Evolutionary conservation across 1,284 basidiomycete genomes (phyloP), one percentile per base, ranked within the genome.

Genomic region (Irpex sp.): DNA sequence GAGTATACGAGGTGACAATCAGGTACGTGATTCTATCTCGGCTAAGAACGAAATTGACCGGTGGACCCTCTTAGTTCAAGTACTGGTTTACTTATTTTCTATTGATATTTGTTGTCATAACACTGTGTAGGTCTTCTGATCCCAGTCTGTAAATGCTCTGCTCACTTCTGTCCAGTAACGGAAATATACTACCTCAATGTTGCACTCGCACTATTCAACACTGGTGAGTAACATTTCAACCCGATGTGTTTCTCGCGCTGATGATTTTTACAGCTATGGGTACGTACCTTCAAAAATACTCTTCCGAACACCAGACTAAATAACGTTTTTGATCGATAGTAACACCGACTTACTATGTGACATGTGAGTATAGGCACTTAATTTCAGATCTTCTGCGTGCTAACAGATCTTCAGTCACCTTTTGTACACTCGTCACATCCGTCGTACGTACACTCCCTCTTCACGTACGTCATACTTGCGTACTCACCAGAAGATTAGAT

Each of bases 121-220:
- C 87, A 0, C 72, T 85, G 13, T 66, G 76, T 77, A 57, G 61
- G 75, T 67, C 19, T 49, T 52, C 19, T 13, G 8, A 17, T 21
- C 49, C 6, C 17, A 51, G 11, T 3, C 17, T 26, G 26, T 26
- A 26, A 26, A 21, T 51, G 52, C 5, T 55, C 9, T 19, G 34
- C 49, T 9, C 19, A 57, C 48, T 37, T 9, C 47, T 17, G 58
- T 47, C 58, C 61, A 69, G 75, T 85, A 2, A 78, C 80, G 26
- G 83, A 88, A 72, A 85, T 89, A 69, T 86, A 86, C 73, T 89
- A 85, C 70, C 80, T 89, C 58, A 90, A 89, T 74, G 85, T 89
- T 65, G 88, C 87, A 1, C 78, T 91, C 13, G 88, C 87, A 66
- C 77, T 89, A 21, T 89, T 86, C 78, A 89, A 89, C 70, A 81